Evolutionary conservation across 306 rosid species (phyloP).

Genomic region (Quercus rubra): DNA sequence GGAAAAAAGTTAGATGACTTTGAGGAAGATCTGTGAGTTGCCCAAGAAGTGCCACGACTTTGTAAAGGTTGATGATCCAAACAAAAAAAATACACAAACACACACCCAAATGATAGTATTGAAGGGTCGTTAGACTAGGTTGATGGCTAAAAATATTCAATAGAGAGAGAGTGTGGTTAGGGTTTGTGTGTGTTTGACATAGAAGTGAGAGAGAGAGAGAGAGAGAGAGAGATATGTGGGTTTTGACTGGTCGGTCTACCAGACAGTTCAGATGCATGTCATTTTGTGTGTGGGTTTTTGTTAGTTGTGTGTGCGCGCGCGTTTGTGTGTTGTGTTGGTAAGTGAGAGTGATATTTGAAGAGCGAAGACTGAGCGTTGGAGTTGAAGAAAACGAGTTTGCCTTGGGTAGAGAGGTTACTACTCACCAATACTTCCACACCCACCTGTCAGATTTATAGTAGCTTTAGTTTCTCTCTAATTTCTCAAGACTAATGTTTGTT

Average conservation of each 20-base stretch:
- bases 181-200: background rate
- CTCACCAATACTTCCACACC: conserved; percentile 26
- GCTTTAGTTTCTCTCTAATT: no score
- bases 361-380: conserved; percentile 45
- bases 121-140: conserved; percentile 47
- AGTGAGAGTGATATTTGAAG: conserved; percentile 13
- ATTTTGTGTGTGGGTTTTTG: conserved; percentile 1
- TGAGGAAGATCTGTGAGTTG: conserved; percentile 58
- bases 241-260: conserved; percentile 86
- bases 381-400: background rate
- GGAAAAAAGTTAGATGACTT: conserved; percentile 43
- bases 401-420: background rate
- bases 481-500: no score
- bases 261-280: conserved; percentile 29
- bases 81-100: background rate
- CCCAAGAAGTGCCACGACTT: conserved; percentile 29
- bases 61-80: conserved; percentile 15
- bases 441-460: conserved; percentile 21
- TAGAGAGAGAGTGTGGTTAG: conserved; percentile 4
- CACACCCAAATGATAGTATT: background rate
- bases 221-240: background rate
- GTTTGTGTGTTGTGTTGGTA: background rate
- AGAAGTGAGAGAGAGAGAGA: background rate
- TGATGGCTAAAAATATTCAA: background rate
- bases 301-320: conserved; percentile 27